Conservation (phyloP, 179 eudicot genomes). For the Gypsophila paniculata region DNA sequence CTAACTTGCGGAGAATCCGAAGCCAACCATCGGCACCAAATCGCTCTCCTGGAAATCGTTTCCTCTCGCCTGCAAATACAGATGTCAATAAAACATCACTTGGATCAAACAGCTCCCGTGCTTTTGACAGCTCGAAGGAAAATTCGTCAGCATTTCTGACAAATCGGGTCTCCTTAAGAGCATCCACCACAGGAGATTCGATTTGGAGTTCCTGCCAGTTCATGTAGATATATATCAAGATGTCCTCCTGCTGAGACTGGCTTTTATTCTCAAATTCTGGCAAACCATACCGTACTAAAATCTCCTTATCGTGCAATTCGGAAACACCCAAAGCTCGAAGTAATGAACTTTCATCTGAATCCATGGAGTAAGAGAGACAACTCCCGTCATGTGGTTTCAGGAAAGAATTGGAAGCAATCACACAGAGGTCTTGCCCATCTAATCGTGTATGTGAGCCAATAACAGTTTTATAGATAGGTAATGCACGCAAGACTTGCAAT, state of each 20-base stretch:
- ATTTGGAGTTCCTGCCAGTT: constrained; percentile 84
- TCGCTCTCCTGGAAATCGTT: constrained; percentile 90
- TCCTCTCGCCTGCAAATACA: constrained; percentile 77
- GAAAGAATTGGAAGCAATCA: constrained; percentile 78
- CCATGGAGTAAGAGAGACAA: constrained; percentile 58
- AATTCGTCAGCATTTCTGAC: constrained; percentile 77
- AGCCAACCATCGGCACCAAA: constrained; percentile 86
- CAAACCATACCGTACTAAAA: constrained; percentile 74
- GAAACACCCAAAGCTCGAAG: constrained; percentile 83
- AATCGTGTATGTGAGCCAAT: constrained; percentile 66
- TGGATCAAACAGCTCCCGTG: constrained; percentile 87
- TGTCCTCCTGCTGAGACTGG: constrained; percentile 73
- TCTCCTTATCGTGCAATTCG: constrained; percentile 74
- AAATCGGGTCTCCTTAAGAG: constrained; percentile 70
- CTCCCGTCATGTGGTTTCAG: constrained; percentile 73
- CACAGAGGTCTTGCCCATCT: constrained; percentile 57
- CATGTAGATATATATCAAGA: constrained; percentile 67
- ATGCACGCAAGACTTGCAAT: constrained; percentile 65
- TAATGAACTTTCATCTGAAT: constrained; percentile 54
- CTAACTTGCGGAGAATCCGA: constrained; percentile 67
- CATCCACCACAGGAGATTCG: constrained; percentile 66
- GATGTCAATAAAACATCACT: constrained; percentile 70
- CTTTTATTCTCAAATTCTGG: constrained; percentile 74
- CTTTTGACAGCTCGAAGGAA: constrained; percentile 56
- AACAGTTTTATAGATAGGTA: constrained; percentile 85